phyloP scores from a whole-genome alignment of 1,284 basidiomycete genomes.

The Puccinia hordei region DNA sequence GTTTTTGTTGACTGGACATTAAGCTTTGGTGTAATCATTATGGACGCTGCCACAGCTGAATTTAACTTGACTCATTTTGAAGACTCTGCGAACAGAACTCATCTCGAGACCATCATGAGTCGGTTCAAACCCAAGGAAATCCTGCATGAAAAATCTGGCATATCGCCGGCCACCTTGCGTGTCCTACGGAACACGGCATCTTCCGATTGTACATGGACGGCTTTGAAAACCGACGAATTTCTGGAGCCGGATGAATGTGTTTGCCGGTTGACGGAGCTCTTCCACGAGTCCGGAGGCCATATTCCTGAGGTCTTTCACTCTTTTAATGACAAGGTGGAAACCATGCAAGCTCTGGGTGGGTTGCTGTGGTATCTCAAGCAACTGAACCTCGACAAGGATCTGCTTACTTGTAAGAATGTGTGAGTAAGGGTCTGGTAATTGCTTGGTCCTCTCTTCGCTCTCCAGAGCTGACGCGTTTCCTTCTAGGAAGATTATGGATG shows the following conservation, averaged over 20 bases:
- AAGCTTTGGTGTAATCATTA: conserved; percentile 83
- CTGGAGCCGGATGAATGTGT: conserved; percentile 73
- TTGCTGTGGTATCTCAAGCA: conserved; percentile 90
- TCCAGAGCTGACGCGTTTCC: conserved; percentile 62
- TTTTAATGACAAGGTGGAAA: conserved; percentile 69
- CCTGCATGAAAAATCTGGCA: conserved; percentile 78
- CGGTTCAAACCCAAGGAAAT: conserved; percentile 92
- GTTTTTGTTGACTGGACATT: conserved; percentile 53
- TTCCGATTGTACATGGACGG: conserved; percentile 75
- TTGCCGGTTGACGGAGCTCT: conserved; percentile 71
- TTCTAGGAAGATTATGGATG: conserved; percentile 80
- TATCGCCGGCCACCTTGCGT: conserved; percentile 55
- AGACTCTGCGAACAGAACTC: conserved; percentile 89
- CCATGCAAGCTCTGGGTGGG: conserved; percentile 80
- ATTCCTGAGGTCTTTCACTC: conserved; percentile 75
- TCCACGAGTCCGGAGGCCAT: conserved; percentile 56
- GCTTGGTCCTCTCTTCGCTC: conserved; percentile 65
- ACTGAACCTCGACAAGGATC: conserved; percentile 89
- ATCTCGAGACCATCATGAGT: conserved; percentile 88
- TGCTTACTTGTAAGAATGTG: conserved; percentile 62
- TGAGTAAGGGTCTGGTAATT: neutral
- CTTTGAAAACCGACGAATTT: conserved; percentile 76
- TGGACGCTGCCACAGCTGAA: conserved; percentile 94
- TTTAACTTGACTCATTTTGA: conserved; percentile 88
- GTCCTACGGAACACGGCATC: conserved; percentile 55